phyloP scores from a whole-genome alignment of 2,329 filamentous ascomycete genomes.

The Trichoderma sp. region DNA sequence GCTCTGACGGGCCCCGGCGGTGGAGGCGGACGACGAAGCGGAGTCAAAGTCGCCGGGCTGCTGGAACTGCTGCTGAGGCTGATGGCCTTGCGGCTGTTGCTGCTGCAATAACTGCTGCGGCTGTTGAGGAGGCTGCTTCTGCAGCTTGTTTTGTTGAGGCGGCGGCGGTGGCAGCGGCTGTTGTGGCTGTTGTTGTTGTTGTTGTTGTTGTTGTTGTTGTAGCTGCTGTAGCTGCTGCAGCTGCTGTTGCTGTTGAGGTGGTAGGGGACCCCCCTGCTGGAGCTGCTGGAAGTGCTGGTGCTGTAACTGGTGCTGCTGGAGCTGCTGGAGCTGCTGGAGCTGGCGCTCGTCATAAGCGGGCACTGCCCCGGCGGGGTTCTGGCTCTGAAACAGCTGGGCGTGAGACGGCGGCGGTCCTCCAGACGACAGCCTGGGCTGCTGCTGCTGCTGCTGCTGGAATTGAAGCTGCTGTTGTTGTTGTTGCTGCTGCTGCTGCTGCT shows the following conservation, averaged over 20 bases:
- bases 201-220: conserved; percentile 34
- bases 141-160: conserved; percentile 35
- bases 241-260: conserved; percentile 34
- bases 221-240: conserved; percentile 1
- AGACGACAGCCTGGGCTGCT: conserved; percentile 37
- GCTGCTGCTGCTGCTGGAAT: conserved; percentile 33
- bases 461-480: conserved; percentile 27
- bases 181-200: conserved; percentile 33
- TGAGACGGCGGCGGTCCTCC: conserved; percentile 46
- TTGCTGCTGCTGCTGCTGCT: conserved; percentile 32
- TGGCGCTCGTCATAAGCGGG: conserved; percentile 27
- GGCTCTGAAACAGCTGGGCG: conserved; percentile 14
- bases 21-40: neutral
- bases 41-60: conserved; percentile 43
- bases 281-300: conserved; percentile 31
- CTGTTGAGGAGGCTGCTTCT: conserved; percentile 31
- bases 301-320: neutral
- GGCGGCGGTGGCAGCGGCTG: conserved; percentile 28
- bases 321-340: neutral
- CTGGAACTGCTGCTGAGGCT: conserved; percentile 34
- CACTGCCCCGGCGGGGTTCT: conserved; percentile 34
- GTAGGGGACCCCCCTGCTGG: neutral
- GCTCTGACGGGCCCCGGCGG: conserved; percentile 50
- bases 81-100: neutral
- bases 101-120: conserved; percentile 32